Conservation (phyloP, 2,329 filamentous ascomycete species). For the Trichoderma sp. region DNA sequence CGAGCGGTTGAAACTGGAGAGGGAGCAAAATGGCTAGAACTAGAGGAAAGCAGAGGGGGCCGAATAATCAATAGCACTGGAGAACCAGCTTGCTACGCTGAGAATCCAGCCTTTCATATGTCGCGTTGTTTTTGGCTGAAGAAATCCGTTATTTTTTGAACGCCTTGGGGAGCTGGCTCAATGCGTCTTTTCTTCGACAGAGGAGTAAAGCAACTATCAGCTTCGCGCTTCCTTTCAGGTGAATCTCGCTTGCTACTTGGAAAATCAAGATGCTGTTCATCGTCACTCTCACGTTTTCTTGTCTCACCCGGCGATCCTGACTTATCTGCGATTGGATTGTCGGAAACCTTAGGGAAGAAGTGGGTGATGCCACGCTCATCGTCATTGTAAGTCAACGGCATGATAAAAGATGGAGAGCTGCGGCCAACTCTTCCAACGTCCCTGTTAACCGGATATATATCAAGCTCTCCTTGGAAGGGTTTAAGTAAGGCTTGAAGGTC, state of each 20-base stretch:
- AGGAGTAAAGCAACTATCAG: slow-evolving; percentile 2
- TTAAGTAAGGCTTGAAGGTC: slow-evolving; percentile 79
- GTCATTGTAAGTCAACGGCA: slow-evolving; percentile 80
- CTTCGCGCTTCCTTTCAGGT: slow-evolving; percentile 7
- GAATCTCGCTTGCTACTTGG: not conserved
- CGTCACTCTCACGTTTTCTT: not conserved
- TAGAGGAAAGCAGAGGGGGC: not conserved
- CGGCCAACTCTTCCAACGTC: slow-evolving; percentile 96
- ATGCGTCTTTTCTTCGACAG: not conserved
- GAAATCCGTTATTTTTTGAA: slow-evolving; percentile 7
- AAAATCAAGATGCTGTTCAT: not conserved
- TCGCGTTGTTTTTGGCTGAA: not conserved
- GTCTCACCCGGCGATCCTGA: not conserved
- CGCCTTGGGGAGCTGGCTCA: not conserved
- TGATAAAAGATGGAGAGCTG: slow-evolving; percentile 79
- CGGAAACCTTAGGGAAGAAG: slow-evolving; percentile 70
- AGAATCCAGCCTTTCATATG: not conserved
- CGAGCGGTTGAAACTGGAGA: too few relatives aligned
- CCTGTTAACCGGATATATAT: slow-evolving; percentile 82
- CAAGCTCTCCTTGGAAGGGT: slow-evolving; percentile 77
- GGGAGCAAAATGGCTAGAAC: not conserved
- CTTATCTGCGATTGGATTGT: not conserved
- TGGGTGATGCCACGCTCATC: slow-evolving; percentile 95
- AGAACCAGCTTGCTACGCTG: not conserved
- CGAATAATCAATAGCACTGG: not conserved